Evolutionary conservation across 1,284 basidiomycete species (phyloP), one percentile per base, ranked within the genome.

Genomic region (Microstroma glucosiphilum): DNA sequence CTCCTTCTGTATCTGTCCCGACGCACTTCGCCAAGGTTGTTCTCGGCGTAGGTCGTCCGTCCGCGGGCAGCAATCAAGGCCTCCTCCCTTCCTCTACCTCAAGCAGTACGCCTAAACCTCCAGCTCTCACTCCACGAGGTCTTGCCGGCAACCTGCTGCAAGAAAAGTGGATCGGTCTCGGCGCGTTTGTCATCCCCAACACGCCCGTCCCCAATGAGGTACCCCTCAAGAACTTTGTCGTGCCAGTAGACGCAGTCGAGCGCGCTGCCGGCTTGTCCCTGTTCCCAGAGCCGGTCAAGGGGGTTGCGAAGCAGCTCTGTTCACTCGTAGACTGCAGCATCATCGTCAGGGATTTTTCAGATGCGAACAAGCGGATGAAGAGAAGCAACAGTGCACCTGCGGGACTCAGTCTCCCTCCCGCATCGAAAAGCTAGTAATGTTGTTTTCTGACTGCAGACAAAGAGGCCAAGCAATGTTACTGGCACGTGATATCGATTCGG

Each of bases 11-110:
- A 60, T 83, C 89, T 40, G 96, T 98, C 7, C 96, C 96, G 0
- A 98, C 96, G 4, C 96, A 99, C 79, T 98, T 98, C 80, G 94
- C 94, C 40, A 98, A 97, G 81, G 92, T 97, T 37, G 87, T 97
- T 26, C 83, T 96, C 59, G 86, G 89, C 41, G 61, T 69, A 0
- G 73, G 70, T 1, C 23, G 42, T 42, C 57, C 57, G 17, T 42
- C 17, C 12, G 23, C 37, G 6, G 43, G 58, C 26, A 37, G 6
- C 43, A 49, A 21, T 49, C 30, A 37, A 37, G 41, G 23, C 53
- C 21, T 15, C 60, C 54, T 8, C n/a, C 37, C 54, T 13, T n/a
- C 40, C 21, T 41, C 37, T 11, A 37, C 62, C 40, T 19, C 19
- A 6, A 56, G 49, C 30, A 26, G 41, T 19, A 23, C 56, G 19